Evolutionary conservation across 345 rosid genomes (phyloP).

Genomic region (Raphanus raphanistrum): DNA sequence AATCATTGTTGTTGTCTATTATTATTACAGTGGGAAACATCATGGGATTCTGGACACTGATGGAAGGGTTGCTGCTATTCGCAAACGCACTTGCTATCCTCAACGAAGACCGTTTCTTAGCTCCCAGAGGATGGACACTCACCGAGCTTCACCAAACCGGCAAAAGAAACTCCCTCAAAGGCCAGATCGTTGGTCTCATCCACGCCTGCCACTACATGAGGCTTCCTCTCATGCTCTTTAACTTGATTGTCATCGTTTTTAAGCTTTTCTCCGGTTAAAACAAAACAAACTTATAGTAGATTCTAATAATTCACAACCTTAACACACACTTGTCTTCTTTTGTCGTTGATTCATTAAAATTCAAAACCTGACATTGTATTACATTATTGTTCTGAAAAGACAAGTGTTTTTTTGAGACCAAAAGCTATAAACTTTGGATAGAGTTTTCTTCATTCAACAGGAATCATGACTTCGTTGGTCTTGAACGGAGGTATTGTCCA

Average conservation of each 20-base stretch:
- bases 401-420: background rate
- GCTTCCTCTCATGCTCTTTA: background rate
- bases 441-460: background rate
- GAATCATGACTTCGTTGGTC: background rate
- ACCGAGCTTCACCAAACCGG: background rate
- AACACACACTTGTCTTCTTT: background rate
- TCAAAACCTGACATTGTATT: background rate
- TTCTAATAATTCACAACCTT: background rate
- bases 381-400: background rate
- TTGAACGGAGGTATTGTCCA: background rate
- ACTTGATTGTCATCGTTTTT: background rate
- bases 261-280: background rate
- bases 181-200: slow-evolving; percentile 1
- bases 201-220: slow-evolving; percentile 1
- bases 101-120: background rate
- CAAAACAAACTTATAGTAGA: background rate
- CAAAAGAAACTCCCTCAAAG: background rate
- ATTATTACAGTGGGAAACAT: background rate
- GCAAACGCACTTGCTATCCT: background rate
- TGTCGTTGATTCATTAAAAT: background rate
- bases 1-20: background rate
- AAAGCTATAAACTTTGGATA: background rate
- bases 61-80: background rate
- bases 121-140: background rate
- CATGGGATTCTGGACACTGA: background rate